Base-by-base conservation (phyloP, 768 basidiomycete genomes). In the Cystobasidium onofrii region DNA sequence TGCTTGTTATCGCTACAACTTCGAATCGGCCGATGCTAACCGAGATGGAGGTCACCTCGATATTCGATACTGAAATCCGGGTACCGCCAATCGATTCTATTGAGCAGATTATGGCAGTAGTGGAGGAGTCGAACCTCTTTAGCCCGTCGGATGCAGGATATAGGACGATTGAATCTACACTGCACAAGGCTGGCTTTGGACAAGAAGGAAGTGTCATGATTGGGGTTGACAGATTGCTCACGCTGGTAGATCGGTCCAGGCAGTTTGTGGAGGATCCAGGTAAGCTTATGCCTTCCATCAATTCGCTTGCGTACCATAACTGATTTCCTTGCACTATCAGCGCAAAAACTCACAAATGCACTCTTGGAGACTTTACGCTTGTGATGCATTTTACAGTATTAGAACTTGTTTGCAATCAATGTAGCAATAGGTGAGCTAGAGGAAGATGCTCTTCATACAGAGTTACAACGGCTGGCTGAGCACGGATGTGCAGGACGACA, bases 161-260 rank as follows among this genome's bases (percentile, higher is more conserved):
- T 36, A 27, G 52, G 23, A 43, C 44, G 7, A 23, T 73, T 20
- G 52, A 73, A 44, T n/a, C 71, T 1, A 52, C 65, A 1, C 61
- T 73, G 1, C 36, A 50, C 31, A 27, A 43, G 70, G 89, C 91
- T 0, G 91, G 90, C 13, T 87, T 94, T 75, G 86, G 85, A 13
- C 79, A 82, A 20, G 81, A 82, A 7, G 84, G 84, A n/a, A 82
- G 83, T 66, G 76, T 93, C 77, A 87, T 88, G 75, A 89, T 98
- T 60, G 96, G 96, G 0, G 87, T 99, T 78, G 98, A 98, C 87
- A 93, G 90, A 82, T 79, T 99, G 80, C 81, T 99, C 80, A 91
- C 88, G 74, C 85, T 90, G 70, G 85, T 94, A 23, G 96, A 99
- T 85, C 97, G 96, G 94, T 91, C 94, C 61, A 85, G 95, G 78